Evolutionary conservation across 2,329 filamentous ascomycete genomes (phyloP).

Genomic region (Colletotrichum lupini): DNA sequence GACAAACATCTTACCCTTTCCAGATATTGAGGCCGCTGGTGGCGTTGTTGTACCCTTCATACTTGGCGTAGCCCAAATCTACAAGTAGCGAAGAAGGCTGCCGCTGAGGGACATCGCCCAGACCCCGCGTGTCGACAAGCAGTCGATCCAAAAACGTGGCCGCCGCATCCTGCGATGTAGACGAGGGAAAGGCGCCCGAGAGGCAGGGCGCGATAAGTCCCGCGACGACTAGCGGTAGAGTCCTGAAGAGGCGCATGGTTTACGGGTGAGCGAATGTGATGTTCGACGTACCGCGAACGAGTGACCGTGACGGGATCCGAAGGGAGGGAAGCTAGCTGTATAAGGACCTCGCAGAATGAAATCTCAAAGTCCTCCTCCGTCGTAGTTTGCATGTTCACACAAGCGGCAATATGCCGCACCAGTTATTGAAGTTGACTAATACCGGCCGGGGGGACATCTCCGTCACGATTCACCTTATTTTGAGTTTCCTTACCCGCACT

Average conservation of each 20-base stretch:
- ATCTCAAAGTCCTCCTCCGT: background rate
- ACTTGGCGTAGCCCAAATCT: conserved; percentile 57
- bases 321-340: background rate
- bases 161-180: background rate
- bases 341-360: background rate
- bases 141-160: background rate
- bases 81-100: conserved; percentile 39
- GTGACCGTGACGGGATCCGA: background rate
- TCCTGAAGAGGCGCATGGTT: background rate
- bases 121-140: background rate
- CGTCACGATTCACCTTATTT: background rate
- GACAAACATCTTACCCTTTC: conserved; percentile 50
- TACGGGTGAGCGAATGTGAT: background rate
- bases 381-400: background rate
- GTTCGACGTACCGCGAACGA: background rate
- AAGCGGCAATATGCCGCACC: background rate
- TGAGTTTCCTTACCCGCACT: background rate
- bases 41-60: conserved; percentile 54
- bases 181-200: background rate
- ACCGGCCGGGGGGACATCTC: background rate
- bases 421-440: background rate
- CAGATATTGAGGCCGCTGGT: conserved; percentile 53
- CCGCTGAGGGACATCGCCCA: background rate
- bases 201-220: background rate
- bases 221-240: background rate